Base-by-base conservation (phyloP, 2,329 filamentous ascomycete genomes). In the Kalaharituber pfeilii region DNA sequence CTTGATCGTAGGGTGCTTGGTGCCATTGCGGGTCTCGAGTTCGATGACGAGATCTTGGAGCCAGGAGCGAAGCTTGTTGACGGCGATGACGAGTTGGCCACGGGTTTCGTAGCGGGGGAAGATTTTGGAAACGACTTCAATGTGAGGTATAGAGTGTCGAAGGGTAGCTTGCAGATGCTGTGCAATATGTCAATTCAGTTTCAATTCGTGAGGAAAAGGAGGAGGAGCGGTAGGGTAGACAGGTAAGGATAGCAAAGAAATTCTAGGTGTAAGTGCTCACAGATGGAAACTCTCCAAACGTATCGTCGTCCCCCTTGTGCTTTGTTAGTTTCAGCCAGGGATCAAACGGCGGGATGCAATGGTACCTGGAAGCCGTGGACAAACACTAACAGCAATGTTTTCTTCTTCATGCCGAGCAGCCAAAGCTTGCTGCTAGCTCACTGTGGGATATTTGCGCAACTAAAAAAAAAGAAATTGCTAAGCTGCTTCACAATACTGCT, bases 31-130 rank as follows among this genome's bases (percentile, higher is more conserved):
- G 55, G 95, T 88, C 69, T 98, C 89, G 64, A 95, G 73, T 67
- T 96, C 91, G 63, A 96, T 95, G 63, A 96, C 85, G 63, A 85
- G 85, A 66, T 95, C 82, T 61, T 88, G 80, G 15, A 96, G 78
- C 82, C 85, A 91, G 69, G 84, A 81, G 60, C 81, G 79, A 69
- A 91, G 88, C 26, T 78, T 74, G 57, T 73, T 72, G 56, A 89
- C 84, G 65, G 81, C 84, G 57, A 82, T 76, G 49, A 74, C 71
- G 49, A 91, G 69, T 65, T 89, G 82, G 15, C 85, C 85, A 56
- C 82, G 73, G n/a, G 85, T 91, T 68, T 89, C 84, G 67, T 81
- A 91, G 62, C 78, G 79, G 29, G 85, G 85, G 66, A 89, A 91
- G n/a, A 83, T 77, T 50, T 84, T 70, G 29, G 78, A 73, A 53